Evolutionary conservation across 2,329 filamentous ascomycete species (phyloP).

Genomic region (Pseudomassariella vexata): DNA sequence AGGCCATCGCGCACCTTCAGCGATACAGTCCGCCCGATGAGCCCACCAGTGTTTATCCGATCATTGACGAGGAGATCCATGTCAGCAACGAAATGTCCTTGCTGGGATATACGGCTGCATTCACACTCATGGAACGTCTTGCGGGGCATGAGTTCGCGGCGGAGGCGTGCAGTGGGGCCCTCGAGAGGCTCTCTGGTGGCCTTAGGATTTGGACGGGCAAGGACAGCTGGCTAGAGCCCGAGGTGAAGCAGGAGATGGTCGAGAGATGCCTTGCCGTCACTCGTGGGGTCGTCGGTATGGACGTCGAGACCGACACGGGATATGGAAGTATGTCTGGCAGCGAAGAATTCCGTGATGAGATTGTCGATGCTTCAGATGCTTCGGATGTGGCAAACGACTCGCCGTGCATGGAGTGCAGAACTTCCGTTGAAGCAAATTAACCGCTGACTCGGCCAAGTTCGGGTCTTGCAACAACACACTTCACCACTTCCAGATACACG

Average conservation of each 20-base stretch:
- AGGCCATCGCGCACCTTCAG: conserved; percentile 54
- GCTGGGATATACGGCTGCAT: conserved; percentile 53
- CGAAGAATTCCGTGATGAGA: too few species aligned
- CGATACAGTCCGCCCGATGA: conserved; percentile 33
- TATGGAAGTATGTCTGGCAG: conserved; percentile 53
- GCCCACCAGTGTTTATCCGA: conserved; percentile 42
- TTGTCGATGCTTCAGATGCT: too few species aligned
- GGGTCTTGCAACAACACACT: too few species aligned
- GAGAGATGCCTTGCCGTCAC: conserved; percentile 50
- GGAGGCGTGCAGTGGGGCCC: conserved; percentile 37
- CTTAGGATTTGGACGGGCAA: conserved; percentile 56
- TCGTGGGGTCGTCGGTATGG: conserved; percentile 53
- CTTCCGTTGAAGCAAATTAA: too few species aligned
- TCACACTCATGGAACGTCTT: conserved; percentile 52
- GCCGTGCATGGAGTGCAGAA: too few species aligned
- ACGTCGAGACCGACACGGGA: conserved; percentile 46
- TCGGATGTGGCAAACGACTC: too few species aligned
- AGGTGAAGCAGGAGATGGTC: conserved; percentile 48
- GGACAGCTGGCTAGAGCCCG: conserved; percentile 42
- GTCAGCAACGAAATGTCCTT: conserved; percentile 42
- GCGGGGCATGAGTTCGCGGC: conserved; percentile 39
- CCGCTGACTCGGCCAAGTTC: too few species aligned
- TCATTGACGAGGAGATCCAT: conserved; percentile 36
- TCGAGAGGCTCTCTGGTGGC: conserved; percentile 52
- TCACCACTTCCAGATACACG: too few species aligned